Conservation (phyloP, 345 rosid genomes). For the Arabidopsis thaliana region TAIR10.1 NC_003070.9:11555001-11555500, state of each 20-base stretch:
- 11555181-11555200: conserved; percentile 29
- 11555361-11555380: conserved; percentile 24
- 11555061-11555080: conserved; percentile 38
- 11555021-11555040: conserved; percentile 13
- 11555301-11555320: conserved; percentile 19
- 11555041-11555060: conserved; percentile 30
- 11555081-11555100: conserved; percentile 18
- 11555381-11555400: conserved; percentile 27
- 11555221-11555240: conserved; percentile 6
- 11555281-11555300: conserved; percentile 23
- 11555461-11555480: conserved; percentile 18
- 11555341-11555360: conserved; percentile 14
- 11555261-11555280: conserved; percentile 18
- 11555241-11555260: conserved; percentile 27
- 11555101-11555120: conserved; percentile 27
- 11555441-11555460: conserved; percentile 24
- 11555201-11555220: conserved; percentile 14
- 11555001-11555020: conserved; percentile 11
- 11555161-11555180: conserved; percentile 13
- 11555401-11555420: conserved; percentile 9
- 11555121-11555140: conserved; percentile 20
- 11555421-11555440: background rate
- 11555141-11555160: conserved; percentile 27
- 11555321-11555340: conserved; percentile 18
- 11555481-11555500: conserved; percentile 23